Evolutionary conservation across 2,329 filamentous ascomycete genomes (phyloP).

Genomic region (Cercospora nicotianae): DNA sequence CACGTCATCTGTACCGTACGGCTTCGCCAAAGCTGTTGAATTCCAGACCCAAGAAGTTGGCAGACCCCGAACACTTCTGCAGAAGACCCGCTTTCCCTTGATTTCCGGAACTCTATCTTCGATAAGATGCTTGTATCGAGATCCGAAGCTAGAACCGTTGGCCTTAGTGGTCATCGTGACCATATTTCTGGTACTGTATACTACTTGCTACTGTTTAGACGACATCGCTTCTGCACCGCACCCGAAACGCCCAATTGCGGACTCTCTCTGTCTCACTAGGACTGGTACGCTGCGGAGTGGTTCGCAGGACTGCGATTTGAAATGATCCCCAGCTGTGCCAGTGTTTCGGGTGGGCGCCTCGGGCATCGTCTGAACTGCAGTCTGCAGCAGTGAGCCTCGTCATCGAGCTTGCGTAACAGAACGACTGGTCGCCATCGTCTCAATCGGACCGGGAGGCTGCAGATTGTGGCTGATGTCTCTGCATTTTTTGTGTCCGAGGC

Average conservation of each 20-base stretch:
- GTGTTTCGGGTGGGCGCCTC: not conserved
- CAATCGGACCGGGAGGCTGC: slow-evolving; percentile 8
- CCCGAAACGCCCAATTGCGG: not conserved
- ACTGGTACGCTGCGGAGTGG: not conserved
- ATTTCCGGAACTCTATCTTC: slow-evolving; percentile 6
- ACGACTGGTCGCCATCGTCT: not conserved
- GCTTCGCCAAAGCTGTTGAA: not conserved
- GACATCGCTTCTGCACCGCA: not conserved
- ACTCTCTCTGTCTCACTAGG: not conserved
- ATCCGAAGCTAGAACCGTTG: not conserved
- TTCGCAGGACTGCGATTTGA: not conserved
- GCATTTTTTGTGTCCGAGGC: not conserved
- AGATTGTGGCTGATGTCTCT: not conserved
- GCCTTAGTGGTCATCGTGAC: slow-evolving; percentile 1
- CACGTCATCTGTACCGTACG: slow-evolving; percentile 9
- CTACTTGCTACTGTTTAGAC: not conserved
- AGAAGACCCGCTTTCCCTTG: not conserved
- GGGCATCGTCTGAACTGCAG: not conserved
- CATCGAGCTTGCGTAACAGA: not conserved
- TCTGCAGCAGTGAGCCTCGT: not conserved
- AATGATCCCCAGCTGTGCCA: not conserved
- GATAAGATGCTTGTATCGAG: slow-evolving; percentile 13
- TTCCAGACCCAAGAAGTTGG: slow-evolving; percentile 9
- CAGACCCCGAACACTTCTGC: not conserved
- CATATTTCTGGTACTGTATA: not conserved